Percentiles rank a stretch among this genome's conserved stretches.
phyloP scores from a whole-genome alignment of 2,329 filamentous ascomycete genomes.

The Botryotinia narcissicola region DNA sequence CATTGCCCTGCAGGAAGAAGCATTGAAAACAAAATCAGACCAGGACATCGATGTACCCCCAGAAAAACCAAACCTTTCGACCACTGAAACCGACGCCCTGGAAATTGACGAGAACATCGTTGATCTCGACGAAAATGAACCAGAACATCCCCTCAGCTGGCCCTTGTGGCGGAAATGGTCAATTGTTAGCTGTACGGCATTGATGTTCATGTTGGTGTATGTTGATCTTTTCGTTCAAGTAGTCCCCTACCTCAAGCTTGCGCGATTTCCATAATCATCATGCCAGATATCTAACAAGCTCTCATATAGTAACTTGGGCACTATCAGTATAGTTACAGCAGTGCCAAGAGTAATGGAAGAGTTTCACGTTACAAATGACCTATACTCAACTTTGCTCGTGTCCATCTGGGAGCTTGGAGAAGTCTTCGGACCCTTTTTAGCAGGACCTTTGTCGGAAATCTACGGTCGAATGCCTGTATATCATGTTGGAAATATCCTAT shows the following conservation, averaged over 20 bases:
- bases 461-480: constrained; percentile 9
- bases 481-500: neutral
- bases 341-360: constrained; percentile 10
- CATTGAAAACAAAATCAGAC: neutral
- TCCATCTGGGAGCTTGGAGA: constrained; percentile 16
- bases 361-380: constrained; percentile 3
- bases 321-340: constrained; percentile 3
- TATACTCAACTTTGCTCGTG: constrained; percentile 5
- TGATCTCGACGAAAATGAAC: constrained; percentile 9
- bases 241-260: neutral
- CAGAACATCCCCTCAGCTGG: constrained; percentile 12
- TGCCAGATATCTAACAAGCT: neutral
- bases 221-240: neutral
- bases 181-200: neutral
- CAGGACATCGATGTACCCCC: neutral
- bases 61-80: neutral
- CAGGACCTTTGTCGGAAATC: neutral
- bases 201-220: constrained; percentile 11
- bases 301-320: neutral
- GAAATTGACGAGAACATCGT: neutral
- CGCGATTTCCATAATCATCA: neutral
- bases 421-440: constrained; percentile 3
- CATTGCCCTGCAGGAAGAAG: neutral
- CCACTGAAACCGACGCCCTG: neutral
- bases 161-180: constrained; percentile 2